phyloP scores from a whole-genome alignment of 2,329 filamentous ascomycete genomes.

The Aspergillus texensis region DNA sequence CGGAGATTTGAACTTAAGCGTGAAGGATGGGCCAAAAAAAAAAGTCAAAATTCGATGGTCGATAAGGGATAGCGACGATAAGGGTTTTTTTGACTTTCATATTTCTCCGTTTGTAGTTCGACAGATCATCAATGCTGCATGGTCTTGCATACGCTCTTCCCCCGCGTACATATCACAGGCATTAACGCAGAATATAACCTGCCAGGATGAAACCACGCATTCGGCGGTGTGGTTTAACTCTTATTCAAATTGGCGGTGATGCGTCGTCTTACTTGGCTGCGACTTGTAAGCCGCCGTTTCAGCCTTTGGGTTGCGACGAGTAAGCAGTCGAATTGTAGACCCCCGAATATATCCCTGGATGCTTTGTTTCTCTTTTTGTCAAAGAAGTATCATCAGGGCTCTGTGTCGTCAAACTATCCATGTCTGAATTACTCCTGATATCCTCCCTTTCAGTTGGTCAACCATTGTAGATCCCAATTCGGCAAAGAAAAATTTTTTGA shows the following conservation, averaged over 20 bases:
- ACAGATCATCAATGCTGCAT: not conserved
- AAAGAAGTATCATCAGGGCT: not conserved
- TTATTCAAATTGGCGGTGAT: conserved; percentile 22
- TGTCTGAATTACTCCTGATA: not conserved
- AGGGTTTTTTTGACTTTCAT: not conserved
- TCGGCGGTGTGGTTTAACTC: conserved; percentile 19
- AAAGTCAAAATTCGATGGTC: conserved; percentile 13
- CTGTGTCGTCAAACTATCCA: not conserved
- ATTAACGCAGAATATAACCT: not conserved
- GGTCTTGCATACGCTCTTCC: not conserved
- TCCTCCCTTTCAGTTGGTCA: not conserved
- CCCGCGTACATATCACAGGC: not conserved
- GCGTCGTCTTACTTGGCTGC: conserved; percentile 9
- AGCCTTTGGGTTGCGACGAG: conserved; percentile 17
- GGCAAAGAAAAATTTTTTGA: not conserved
- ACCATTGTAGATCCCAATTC: conserved; percentile 2
- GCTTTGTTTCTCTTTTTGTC: conserved; percentile 2
- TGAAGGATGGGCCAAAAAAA: conserved; percentile 7
- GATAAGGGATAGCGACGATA: conserved; percentile 24
- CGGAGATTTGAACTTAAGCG: conserved; percentile 17
- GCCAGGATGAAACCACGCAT: conserved; percentile 5
- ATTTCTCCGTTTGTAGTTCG: not conserved
- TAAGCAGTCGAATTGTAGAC: conserved; percentile 1
- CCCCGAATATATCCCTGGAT: conserved; percentile 7
- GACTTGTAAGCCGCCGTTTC: conserved; percentile 22